These are phyloP conservation scores for Acmispon strigosus DNA, from an alignment of 306 rosid species.

Conservation along the genomic window DNA sequence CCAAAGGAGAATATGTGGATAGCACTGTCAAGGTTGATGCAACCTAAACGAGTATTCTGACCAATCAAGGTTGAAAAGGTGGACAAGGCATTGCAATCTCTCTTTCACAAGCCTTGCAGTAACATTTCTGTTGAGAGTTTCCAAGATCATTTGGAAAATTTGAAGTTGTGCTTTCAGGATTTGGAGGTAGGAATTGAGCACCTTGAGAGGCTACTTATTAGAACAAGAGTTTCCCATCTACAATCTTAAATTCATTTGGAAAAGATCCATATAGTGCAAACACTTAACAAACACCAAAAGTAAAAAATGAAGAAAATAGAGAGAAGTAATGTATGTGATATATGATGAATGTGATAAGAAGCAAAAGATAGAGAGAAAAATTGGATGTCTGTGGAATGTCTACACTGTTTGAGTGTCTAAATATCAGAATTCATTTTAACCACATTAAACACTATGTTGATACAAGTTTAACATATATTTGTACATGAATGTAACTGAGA, in stretches of 20 bases:
- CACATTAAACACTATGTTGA: not conserved
- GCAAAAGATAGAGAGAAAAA: too few species aligned
- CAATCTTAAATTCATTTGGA: slow-evolving; percentile 5
- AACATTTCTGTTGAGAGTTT: not conserved
- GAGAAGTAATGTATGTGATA: too few species aligned
- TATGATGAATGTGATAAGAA: too few species aligned
- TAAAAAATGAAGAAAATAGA: too few species aligned
- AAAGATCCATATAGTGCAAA: too few species aligned
- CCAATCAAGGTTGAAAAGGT: slow-evolving; percentile 16
- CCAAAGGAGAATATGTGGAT: slow-evolving; percentile 6
- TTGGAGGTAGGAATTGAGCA: slow-evolving; percentile 17
- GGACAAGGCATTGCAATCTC: slow-evolving; percentile 6
- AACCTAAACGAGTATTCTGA: slow-evolving; percentile 15
- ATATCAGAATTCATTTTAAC: not conserved
- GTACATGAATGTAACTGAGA: slow-evolving; percentile 1
- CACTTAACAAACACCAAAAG: too few species aligned
- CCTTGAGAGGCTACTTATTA: slow-evolving; percentile 13
- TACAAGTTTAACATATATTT: not conserved
- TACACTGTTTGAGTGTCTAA: too few species aligned
- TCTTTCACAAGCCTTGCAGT: not conserved
- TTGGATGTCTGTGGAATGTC: too few species aligned
- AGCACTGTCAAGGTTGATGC: slow-evolving; percentile 19
- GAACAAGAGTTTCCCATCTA: slow-evolving; percentile 26
- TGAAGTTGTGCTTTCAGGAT: slow-evolving; percentile 18
- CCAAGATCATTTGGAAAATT: slow-evolving; percentile 13